A percentile compares a stretch with the other conserved stretches of the same genome.
These are phyloP conservation scores for Chalaropsis ovoidea DNA, from an alignment of 2,329 filamentous ascomycete genomes.

Conservation along the genomic window DNA sequence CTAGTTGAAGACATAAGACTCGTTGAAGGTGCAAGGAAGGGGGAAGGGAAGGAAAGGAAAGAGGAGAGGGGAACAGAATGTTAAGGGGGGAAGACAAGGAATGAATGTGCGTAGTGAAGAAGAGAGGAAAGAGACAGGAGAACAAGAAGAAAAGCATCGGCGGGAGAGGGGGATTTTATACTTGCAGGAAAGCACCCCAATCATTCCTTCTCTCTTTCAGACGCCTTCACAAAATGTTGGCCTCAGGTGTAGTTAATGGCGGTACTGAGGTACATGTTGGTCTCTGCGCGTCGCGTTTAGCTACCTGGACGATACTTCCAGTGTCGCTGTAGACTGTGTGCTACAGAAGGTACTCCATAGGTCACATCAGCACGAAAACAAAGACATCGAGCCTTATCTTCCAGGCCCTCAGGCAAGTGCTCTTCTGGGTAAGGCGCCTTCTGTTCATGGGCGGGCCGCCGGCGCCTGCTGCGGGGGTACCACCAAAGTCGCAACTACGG, in stretches of 20 bases:
- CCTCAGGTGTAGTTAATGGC: not conserved
- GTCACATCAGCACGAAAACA: not conserved
- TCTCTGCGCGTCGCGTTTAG: not conserved
- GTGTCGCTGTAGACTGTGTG: not conserved
- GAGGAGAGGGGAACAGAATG: not conserved
- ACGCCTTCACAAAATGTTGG: not conserved
- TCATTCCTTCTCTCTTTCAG: slow-evolving; percentile 3
- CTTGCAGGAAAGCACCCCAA: not conserved
- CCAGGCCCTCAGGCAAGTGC: not conserved
- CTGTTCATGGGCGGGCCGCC: not conserved
- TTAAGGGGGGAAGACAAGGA: not conserved
- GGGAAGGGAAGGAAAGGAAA: slow-evolving; percentile 9
- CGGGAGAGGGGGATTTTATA: slow-evolving; percentile 13
- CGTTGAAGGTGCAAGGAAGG: not conserved
- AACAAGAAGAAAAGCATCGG: not conserved
- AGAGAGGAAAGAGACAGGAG: not conserved
- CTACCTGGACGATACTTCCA: not conserved
- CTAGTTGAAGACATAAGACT: not conserved
- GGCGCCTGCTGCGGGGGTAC: not conserved
- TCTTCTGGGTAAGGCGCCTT: not conserved
- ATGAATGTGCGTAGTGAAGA: slow-evolving; percentile 12
- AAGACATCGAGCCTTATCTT: not conserved
- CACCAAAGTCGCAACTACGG: not conserved
- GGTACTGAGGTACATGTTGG: not conserved
- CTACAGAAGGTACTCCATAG: not conserved